phyloP scores from a whole-genome alignment of 768 basidiomycete species.

The Polyporus arcularius region DNA sequence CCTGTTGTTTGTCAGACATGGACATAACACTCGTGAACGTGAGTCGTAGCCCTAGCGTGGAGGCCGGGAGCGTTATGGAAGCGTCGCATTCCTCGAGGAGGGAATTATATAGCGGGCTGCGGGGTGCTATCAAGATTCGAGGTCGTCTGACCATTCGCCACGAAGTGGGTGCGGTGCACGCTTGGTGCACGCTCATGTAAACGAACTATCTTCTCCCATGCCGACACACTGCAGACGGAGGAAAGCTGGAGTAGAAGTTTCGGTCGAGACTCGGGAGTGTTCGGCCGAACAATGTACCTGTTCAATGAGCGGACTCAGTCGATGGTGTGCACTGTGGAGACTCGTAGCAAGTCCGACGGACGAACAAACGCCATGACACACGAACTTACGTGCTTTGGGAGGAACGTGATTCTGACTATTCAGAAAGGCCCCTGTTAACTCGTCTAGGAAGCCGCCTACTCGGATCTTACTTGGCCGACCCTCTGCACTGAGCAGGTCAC shows the following conservation, averaged over 20 bases:
- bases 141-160: not conserved
- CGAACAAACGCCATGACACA: too few species aligned
- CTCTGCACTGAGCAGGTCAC: too few species aligned
- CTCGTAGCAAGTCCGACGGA: too few species aligned
- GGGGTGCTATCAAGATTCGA: not conserved
- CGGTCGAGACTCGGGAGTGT: not conserved
- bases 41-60: not conserved
- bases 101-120: not conserved
- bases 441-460: too few species aligned
- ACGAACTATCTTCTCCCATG: not conserved
- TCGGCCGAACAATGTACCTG: not conserved
- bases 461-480: too few species aligned
- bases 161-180: not conserved
- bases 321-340: too few species aligned
- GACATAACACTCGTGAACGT: not conserved
- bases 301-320: too few species aligned
- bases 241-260: not conserved
- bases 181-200: not conserved
- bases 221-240: not conserved
- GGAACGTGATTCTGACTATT: too few species aligned
- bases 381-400: too few species aligned
- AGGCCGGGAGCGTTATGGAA: not conserved
- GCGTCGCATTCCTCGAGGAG: not conserved
- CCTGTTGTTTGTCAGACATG: slow-evolving; percentile 6
- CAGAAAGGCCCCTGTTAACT: too few species aligned